Base-by-base conservation (phyloP, 495 filamentous ascomycete species). In the Xylaria intraflava region DNA sequence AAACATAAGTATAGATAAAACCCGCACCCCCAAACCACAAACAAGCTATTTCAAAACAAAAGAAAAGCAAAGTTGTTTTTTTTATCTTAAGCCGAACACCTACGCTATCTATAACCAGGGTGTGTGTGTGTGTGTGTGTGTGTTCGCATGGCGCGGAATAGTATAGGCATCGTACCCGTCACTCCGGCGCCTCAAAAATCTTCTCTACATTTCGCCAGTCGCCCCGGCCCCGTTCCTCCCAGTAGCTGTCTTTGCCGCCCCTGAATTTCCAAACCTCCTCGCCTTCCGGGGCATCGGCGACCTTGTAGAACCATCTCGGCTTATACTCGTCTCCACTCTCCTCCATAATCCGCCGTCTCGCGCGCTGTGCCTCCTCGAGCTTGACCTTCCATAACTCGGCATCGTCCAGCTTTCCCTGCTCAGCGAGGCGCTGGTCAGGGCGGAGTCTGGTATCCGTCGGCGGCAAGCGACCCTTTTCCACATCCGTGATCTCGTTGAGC, bases 391-490 rank as follows among this genome's bases (percentile, higher is more conserved):
- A 72, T 27, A 75, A 80, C 77, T 98, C 93, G 0, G 93, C 93
- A 11, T 77, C 71, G 60, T 96, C 93, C 16, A 96, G 69, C 52
- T 88, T 83, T 0, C 90, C 89, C 19, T 85, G 73, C 68, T 98
- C 93, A 0, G 84, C 78, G 1, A 90, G 83, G n/a, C 87, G 77
- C 74, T 97, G 94, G 62, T 98, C 93, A n/a, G 90, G 93, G 24
- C 93, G 76, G 24, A 96, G 70, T 42, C 93, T 72, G 5, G 79
- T 84, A 66, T 98, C 93, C 0, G 90, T 96, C 6, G 82, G 76
- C 10, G 93, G 86, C 1, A 94, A 69, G 24, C 79, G 79, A 0
- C 74, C 77, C 38, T 83, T 74, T 65, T 98, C 93, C 10, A 96
- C 74, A 0, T 75, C 49, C 0, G 94, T 97, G 45, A 94, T 82